Evolutionary conservation across 371 early-diverging fungal species (phyloP), one percentile per base, ranked within the genome.

Genomic region (Cladochytrium tenue): DNA sequence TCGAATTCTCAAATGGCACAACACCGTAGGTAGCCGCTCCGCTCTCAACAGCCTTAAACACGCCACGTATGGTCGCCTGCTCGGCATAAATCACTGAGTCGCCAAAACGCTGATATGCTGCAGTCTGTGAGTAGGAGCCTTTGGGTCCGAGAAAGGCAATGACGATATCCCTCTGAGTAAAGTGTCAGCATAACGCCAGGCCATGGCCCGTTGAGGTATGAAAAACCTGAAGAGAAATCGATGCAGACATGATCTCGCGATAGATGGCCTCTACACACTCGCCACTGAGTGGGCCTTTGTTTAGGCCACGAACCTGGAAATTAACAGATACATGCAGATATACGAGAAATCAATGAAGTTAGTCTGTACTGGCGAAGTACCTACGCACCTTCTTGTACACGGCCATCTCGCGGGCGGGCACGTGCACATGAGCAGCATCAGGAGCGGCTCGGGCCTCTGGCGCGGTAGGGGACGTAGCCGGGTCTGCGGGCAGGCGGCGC

Each of bases 1-100:
- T 90, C 13, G 94, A 95, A 76, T 97, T 97, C 73, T 97, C 97
- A 74, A 94, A 92, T 13, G 97, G 97, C 0, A 97, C 89, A 51
- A 95, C 78, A n/a, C 95, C 96, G 69, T 94, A 95, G 23, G 91
- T 90, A 4, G 88, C 81, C 36, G 82, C 84, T 23, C 90, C 90
- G 7, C 85, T 84, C 69, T 90, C 92, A 1, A 93, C 92, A 2
- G 92, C 90, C 20, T 81, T 83, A 70, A 95, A 91, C 0, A 96
- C 91, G 61, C 88, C 93, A 69, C 15, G 36, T 25, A 74, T 75
- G 30, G 76, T 73, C 3, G 34, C 43, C 58, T 73, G 70, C 15
- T 58, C 71, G 0, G 86, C 79, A 74, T 92, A 95, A 0, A 82
- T 79, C 3, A 90, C 86, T 61, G 88, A 84, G 66, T 91, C 92